phyloP scores from a whole-genome alignment of 257 asterid genomes.

The Nicotiana tomentosiformis region DNA sequence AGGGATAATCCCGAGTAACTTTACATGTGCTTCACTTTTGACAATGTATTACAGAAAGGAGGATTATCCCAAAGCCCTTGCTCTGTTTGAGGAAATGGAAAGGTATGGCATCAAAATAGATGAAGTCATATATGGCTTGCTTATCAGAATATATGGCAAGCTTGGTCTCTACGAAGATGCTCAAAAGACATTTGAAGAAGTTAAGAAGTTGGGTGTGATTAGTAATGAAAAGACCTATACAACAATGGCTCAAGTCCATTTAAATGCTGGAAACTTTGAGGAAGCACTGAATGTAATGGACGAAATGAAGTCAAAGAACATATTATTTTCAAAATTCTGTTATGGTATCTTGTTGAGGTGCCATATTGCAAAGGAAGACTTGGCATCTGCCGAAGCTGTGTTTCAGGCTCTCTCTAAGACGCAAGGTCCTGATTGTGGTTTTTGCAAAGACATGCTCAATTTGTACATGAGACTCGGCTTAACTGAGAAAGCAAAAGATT shows the following conservation, averaged over 20 bases:
- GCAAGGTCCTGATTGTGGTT: slow-evolving; percentile 58
- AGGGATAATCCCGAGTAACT: slow-evolving; percentile 71
- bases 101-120: slow-evolving; percentile 56
- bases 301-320: slow-evolving; percentile 56
- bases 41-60: slow-evolving; percentile 61
- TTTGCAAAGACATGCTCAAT: slow-evolving; percentile 59
- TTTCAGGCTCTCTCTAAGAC: slow-evolving; percentile 54
- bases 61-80: slow-evolving; percentile 78
- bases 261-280: slow-evolving; percentile 52
- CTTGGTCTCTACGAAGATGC: slow-evolving; percentile 94
- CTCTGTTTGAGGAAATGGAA: slow-evolving; percentile 87
- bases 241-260: slow-evolving; percentile 95
- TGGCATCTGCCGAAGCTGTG: slow-evolving; percentile 66
- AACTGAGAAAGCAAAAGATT: slow-evolving; percentile 59
- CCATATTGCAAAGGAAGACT: slow-evolving; percentile 53
- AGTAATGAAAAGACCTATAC: slow-evolving; percentile 62
- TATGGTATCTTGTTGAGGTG: slow-evolving; percentile 54
- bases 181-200: slow-evolving; percentile 56
- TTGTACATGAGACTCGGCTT: slow-evolving; percentile 53
- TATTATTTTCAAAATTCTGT: slow-evolving; percentile 60
- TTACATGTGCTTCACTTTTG: slow-evolving; percentile 92
- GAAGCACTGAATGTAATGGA: slow-evolving; percentile 72
- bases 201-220: slow-evolving; percentile 56
- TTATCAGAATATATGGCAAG: slow-evolving; percentile 93
- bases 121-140: slow-evolving; percentile 82